Base-by-base conservation (phyloP, 257 asterid species). In the Salvia splendens region DNA sequence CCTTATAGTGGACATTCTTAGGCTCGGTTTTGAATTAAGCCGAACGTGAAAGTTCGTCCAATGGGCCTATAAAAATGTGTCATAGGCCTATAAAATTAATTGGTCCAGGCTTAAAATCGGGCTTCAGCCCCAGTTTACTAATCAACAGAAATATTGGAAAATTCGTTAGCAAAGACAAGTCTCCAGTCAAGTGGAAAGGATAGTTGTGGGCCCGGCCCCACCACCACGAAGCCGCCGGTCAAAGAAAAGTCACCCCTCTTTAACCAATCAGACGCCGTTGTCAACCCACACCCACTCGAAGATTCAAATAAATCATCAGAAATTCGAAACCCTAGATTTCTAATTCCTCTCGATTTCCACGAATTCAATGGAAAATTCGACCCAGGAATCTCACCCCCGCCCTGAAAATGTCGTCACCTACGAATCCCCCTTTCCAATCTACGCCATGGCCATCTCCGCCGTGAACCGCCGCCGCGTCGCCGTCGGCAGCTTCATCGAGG, bases 401-500 rank as follows among this genome's bases (percentile, higher is more conserved):
- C 54, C 83, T 28, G 95, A 77, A 17, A 84, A 74, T 48, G 84
- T 77, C 16, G 86, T 85, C 50, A 72, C 85, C 11, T 83, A 71
- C 64, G 89, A 85, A 6, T 84, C 78, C 9, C 74, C 97, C 5
- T 73, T 75, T 70, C 87, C 91, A 0, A 87, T 89, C 71, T 92
- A 86, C 76, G 86, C 89, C 72, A 84, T 89, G 87, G 95, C 99
- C 49, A 35, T 90, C 73, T 88, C 92, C 64, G 63, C 77, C 80
- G 70, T 81, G 61, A 53, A 78, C 77, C 85, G 80, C 61, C 78
- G 75, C 54, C 80, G 73, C 58, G 53, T 90, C 70, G 95, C 97
- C 72, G 81, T 88, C 73, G 89, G 95, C 0, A 90, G 88, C 73
- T 93, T 82, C 78, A 65, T 90, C 58, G 97, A 88, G 66, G 92